These are phyloP conservation scores for Apocynum venetum DNA, from an alignment of 257 asterid species.

Conservation along the genomic window DNA sequence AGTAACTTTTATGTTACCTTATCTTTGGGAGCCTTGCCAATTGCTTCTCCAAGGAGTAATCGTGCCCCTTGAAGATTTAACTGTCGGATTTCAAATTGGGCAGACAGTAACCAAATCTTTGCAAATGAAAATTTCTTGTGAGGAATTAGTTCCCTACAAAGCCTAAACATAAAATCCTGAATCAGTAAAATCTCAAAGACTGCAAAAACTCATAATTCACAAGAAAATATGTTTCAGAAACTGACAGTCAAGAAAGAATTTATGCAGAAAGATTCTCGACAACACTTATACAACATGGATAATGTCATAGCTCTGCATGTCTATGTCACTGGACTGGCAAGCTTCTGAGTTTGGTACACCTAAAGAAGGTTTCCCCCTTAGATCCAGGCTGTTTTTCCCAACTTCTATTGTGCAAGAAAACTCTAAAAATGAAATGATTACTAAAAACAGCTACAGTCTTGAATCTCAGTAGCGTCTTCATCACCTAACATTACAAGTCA, in stretches of 20 bases:
- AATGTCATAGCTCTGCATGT: not conserved
- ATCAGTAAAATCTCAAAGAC: not conserved
- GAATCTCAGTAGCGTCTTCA: not conserved
- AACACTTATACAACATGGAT: not conserved
- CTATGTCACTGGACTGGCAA: not conserved
- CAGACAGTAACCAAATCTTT: conserved; percentile 93
- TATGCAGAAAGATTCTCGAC: not conserved
- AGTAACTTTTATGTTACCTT: conserved; percentile 39
- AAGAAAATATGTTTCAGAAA: conserved; percentile 2
- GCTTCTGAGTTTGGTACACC: not conserved
- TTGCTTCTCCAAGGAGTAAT: conserved; percentile 35
- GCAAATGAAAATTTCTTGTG: conserved; percentile 72
- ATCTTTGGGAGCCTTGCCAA: conserved; percentile 46
- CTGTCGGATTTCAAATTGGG: conserved; percentile 90
- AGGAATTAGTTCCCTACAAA: conserved; percentile 27
- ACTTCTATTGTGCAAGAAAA: not conserved
- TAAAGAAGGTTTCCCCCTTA: not conserved
- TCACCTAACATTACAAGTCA: not conserved
- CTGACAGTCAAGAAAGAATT: not conserved
- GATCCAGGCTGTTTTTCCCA: not conserved
- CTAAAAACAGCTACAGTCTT: not conserved
- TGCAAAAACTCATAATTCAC: not conserved
- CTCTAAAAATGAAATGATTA: not conserved
- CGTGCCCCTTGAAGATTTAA: conserved; percentile 47
- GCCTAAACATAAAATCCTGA: conserved; percentile 5